These are phyloP conservation scores for Ceratocystis huliohia DNA, from an alignment of 2,329 filamentous ascomycete genomes.

Conservation along the genomic window DNA sequence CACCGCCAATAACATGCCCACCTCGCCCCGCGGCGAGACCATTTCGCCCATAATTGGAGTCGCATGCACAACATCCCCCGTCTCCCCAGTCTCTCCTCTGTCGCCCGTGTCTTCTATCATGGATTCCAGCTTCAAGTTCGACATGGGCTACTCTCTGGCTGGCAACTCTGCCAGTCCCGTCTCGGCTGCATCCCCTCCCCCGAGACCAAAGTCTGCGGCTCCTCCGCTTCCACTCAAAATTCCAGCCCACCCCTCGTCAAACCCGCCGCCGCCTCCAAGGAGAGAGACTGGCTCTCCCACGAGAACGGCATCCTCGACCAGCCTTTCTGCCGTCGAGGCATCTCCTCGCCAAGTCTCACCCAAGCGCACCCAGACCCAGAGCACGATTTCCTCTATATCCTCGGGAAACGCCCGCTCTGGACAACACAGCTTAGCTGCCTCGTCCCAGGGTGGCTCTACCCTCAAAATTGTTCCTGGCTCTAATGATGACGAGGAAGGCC, in stretches of 20 bases:
- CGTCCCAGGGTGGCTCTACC: conserved; percentile 5
- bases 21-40: conserved; percentile 5
- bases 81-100: not conserved
- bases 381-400: conserved; percentile 17
- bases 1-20: conserved; percentile 5
- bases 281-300: conserved; percentile 10
- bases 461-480: conserved; percentile 5
- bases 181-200: not conserved
- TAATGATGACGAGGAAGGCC: not conserved
- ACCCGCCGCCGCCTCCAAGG: conserved; percentile 5
- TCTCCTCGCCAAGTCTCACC: conserved; percentile 17
- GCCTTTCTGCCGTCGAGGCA: conserved; percentile 11
- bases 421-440: conserved; percentile 10
- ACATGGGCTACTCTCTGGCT: not conserved
- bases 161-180: not conserved
- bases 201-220: conserved; percentile 10
- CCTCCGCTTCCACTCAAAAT: conserved; percentile 13
- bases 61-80: conserved; percentile 15
- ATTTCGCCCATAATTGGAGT: conserved; percentile 7
- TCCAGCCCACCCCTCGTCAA: conserved; percentile 7
- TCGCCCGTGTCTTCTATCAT: not conserved
- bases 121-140: conserved; percentile 1
- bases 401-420: not conserved
- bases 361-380: conserved; percentile 16
- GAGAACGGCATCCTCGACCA: conserved; percentile 14